Evolutionary conservation across 163 green algal genomes (phyloP), one percentile per base, ranked within the genome.

Genomic region (Prototheca wickerhamii): DNA sequence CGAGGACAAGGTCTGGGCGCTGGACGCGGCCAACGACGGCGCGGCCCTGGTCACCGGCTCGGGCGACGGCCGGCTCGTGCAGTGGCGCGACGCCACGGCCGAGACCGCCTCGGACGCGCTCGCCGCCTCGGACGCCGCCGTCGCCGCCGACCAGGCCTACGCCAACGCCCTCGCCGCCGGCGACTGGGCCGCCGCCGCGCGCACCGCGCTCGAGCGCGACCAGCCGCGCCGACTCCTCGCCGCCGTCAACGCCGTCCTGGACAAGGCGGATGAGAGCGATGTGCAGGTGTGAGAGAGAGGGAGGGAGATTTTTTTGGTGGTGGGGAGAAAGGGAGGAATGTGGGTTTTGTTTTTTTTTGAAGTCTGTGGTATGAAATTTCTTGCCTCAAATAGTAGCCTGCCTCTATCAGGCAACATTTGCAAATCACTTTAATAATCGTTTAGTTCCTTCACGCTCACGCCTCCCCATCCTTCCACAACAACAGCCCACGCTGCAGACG

Each of bases 1-100:
- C 65, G 82, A 93, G n/a, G 93, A 94, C 68, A 93, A 95, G 82
- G 82, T 96, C 20, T 98, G 92, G 92, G 90, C 89, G 0, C 70
- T 98, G 57, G 61, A 82, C 2, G 67, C 74, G 2, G 69, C 58
- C 3, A 76, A 71, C 3, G 42, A 68, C 4, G 76, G 88, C 21
- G 58, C 64, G 1, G 32, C 88, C 29, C 58, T 96, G 37, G 87
- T 82, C 5, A 87, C 78, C n/a, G 90, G 91, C 23, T 87, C 87
- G 33, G 81, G 69, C 12, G 91, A 97, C 68, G 80, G 85, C 35
- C 67, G 75, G 3, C 64, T 97, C 18, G 74, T 76, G 10, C 54
- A 97, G 23, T 97, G 91, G 91, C 44, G 74, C 30, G 88, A 96
- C 70, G 75, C 49, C 40, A 96, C 86, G 0, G 62, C 63, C 7